Evolutionary conservation across 306 rosid genomes (phyloP), one percentile per base, ranked within the genome.

Genomic region (Dryas drummondii): DNA sequence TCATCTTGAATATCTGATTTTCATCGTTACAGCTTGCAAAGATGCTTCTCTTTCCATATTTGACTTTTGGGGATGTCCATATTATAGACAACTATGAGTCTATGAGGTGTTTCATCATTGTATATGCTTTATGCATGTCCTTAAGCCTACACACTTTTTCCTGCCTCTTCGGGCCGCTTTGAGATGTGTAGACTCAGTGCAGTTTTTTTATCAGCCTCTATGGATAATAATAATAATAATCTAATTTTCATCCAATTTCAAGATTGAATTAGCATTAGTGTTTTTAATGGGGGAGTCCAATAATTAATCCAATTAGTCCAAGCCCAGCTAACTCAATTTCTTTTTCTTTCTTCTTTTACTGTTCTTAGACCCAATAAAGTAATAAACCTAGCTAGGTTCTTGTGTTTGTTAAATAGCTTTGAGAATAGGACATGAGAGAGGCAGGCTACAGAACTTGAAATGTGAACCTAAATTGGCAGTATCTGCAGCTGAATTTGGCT

Each of bases 41-140:
- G 83, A 82, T 85, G 86, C 75, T 73, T 81, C 83, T 74, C 81
- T 83, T 85, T 84, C 82, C 62, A 83, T 63, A 72, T 85, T 87
- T 76, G 88, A 88, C 96, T 88, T 92, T 87, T 56, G 12, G 68
- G 3, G 16, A 19, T 75, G 15, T 68, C 70, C 71, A 63, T 40
- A 47, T 8, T 32, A 32, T 32, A 32, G 37, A 32, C 59, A 46
- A 46, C 53, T n/a, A 69, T 72, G 68, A 19, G 12, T 9, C 8
- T 47, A 40, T 54, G 67, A 58, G 76, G 59, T 55, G 77, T 74
- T 82, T 74, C 86, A 76, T 80, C 68, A 76, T 83, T 81, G 50
- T 52, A 27, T 56, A 46, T 71, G 71, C 78, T 57, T 71, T 75
- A 26, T 71, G 70, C 62, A 5, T 27, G 62, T 58, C 80, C 76